These are phyloP conservation scores for Colletotrichum siamense DNA, from an alignment of 2,329 filamentous ascomycete genomes.

Conservation along the genomic window DNA sequence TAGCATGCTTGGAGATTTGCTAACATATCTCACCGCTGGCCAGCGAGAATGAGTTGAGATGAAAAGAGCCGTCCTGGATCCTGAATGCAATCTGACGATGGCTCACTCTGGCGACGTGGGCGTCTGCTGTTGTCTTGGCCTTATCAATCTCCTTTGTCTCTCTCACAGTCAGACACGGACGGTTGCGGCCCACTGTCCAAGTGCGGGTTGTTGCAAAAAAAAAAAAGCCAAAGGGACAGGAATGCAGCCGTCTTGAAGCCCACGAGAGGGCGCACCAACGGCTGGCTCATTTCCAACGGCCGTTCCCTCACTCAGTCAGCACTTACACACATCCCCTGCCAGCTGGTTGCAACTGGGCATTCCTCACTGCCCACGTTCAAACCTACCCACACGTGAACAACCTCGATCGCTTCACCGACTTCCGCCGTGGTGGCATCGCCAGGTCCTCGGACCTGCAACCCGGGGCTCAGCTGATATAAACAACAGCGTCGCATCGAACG, in stretches of 20 bases:
- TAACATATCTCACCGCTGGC: not conserved
- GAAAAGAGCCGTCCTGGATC: not conserved
- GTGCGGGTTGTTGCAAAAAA: not conserved
- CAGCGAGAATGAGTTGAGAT: conserved; percentile 16
- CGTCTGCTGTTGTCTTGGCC: conserved; percentile 4
- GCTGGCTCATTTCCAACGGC: not conserved
- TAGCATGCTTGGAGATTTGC: not conserved
- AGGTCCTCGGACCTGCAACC: conserved; percentile 3
- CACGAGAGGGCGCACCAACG: not conserved
- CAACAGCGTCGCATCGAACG: conserved; percentile 5
- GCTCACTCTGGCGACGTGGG: not conserved
- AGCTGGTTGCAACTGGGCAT: not conserved
- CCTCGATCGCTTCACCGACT: not conserved
- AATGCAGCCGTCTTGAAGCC: conserved; percentile 2
- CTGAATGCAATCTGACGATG: conserved; percentile 10
- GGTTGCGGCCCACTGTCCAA: not conserved
- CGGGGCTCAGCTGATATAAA: conserved; percentile 7
- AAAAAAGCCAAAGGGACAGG: not conserved
- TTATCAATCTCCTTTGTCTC: conserved; percentile 16
- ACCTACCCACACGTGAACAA: not conserved
- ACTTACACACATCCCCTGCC: not conserved
- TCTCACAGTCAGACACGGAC: conserved; percentile 3
- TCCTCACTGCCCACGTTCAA: not conserved
- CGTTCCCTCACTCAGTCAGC: not conserved
- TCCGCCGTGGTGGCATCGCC: not conserved